Conservation (phyloP, 176 grass and related monocot genomes). For the Areca catechu region DNA sequence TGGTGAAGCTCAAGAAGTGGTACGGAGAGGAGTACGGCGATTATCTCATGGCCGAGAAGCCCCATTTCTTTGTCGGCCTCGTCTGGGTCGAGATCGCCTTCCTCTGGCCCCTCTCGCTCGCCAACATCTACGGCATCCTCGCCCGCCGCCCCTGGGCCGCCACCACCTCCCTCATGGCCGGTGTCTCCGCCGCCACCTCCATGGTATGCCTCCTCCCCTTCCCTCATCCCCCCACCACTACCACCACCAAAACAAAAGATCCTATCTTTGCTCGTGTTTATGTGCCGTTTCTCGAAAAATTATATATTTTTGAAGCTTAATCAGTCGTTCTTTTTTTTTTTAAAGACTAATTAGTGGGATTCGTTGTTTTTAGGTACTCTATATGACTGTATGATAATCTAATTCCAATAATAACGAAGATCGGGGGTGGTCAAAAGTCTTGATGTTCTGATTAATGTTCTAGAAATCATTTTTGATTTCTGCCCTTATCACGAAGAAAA, state of each 20-base stretch:
- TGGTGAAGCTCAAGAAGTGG: constrained; percentile 48
- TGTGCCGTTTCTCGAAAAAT: no score
- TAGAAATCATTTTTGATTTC: no score
- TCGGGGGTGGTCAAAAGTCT: no score
- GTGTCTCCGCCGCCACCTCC: constrained; percentile 53
- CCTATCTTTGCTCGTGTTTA: neutral
- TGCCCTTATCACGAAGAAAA: no score
- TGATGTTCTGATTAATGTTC: no score
- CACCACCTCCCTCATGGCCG: constrained; percentile 73
- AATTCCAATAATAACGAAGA: no score
- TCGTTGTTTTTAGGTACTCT: no score
- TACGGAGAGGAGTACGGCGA: constrained; percentile 54
- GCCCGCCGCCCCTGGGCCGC: constrained; percentile 45
- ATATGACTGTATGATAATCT: no score
- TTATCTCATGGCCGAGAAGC: constrained; percentile 49
- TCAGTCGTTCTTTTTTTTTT: no score
- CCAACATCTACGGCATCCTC: constrained; percentile 61
- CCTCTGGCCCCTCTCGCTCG: constrained; percentile 70
- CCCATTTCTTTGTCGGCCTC: constrained; percentile 51
- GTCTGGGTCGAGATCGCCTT: constrained; percentile 52
- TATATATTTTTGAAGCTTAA: no score
- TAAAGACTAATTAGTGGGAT: no score
- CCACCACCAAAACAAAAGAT: neutral
- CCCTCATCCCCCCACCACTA: neutral
- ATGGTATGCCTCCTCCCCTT: constrained; percentile 35